Conservation (phyloP, 2,329 filamentous ascomycete species). For the Penicillium rolfsii region DNA sequence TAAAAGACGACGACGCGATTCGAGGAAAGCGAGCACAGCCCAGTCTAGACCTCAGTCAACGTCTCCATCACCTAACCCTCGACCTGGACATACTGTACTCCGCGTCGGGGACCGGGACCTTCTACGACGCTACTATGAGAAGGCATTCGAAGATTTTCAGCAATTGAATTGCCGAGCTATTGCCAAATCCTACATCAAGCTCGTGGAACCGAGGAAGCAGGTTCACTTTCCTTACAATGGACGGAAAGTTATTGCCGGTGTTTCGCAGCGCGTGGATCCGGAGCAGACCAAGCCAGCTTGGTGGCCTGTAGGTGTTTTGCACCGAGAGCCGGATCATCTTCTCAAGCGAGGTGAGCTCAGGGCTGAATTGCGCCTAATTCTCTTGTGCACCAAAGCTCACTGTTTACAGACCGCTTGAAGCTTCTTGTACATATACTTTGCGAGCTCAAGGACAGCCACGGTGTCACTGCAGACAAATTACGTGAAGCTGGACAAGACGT, state of each 20-base stretch:
- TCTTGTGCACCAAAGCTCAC: constrained; percentile 4
- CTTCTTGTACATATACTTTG: constrained; percentile 42
- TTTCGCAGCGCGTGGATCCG: constrained; percentile 37
- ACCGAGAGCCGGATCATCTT: constrained; percentile 41
- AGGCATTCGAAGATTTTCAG: constrained; percentile 48
- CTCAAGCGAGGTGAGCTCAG: constrained; percentile 34
- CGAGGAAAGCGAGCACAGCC: constrained; percentile 23
- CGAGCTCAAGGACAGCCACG: constrained; percentile 39
- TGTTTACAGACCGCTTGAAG: constrained; percentile 30
- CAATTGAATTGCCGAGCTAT: constrained; percentile 52
- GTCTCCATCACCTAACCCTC: constrained; percentile 26
- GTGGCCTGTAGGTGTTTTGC: constrained; percentile 40
- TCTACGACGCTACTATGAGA: constrained; percentile 44
- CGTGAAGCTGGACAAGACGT: constrained; percentile 41
- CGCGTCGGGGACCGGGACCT: constrained; percentile 34
- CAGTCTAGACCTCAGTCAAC: constrained; percentile 24
- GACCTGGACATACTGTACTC: constrained; percentile 31
- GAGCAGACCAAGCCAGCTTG: constrained; percentile 41
- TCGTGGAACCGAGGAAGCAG: constrained; percentile 53
- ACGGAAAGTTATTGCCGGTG: constrained; percentile 35
- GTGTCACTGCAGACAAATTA: constrained; percentile 38
- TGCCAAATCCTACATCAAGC: constrained; percentile 52
- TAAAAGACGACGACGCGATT: constrained; percentile 31
- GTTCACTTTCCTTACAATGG: constrained; percentile 54
- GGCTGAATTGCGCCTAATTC: not conserved